phyloP scores from a whole-genome alignment of 2,329 filamentous ascomycete species.

The Trichoderma koningiopsis region DNA sequence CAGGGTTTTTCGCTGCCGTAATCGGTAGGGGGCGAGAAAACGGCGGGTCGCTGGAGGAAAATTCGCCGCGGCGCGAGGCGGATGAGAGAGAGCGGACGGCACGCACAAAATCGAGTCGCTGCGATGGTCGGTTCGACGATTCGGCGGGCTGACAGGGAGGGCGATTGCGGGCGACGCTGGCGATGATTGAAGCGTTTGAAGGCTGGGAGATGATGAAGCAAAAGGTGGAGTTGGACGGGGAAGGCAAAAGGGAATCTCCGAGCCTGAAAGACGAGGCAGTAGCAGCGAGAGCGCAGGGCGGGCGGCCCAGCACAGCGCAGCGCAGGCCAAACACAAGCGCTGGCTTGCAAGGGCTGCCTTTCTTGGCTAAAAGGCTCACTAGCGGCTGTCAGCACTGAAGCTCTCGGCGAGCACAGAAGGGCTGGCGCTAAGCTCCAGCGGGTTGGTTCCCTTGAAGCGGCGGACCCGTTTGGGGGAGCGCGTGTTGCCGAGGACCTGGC shows the following conservation, averaged over 20 bases:
- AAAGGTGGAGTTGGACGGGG: slow-evolving; percentile 28
- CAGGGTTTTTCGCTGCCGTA: slow-evolving; percentile 12
- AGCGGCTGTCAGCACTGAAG: slow-evolving; percentile 17
- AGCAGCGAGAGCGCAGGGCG: slow-evolving; percentile 24
- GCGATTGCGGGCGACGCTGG: slow-evolving; percentile 22
- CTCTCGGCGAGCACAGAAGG: slow-evolving; percentile 10
- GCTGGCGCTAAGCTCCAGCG: slow-evolving; percentile 20
- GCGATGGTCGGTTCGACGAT: neutral
- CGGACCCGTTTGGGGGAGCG: neutral
- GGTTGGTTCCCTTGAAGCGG: slow-evolving; percentile 8
- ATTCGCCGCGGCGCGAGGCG: slow-evolving; percentile 13
- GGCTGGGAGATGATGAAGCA: slow-evolving; percentile 5
- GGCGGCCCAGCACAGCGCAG: neutral
- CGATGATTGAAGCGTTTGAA: slow-evolving; percentile 15
- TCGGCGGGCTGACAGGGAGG: neutral
- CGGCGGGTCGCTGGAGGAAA: slow-evolving; percentile 1
- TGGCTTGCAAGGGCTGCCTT: slow-evolving; percentile 14
- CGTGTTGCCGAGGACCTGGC: slow-evolving; percentile 16
- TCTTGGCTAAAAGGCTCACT: slow-evolving; percentile 19
- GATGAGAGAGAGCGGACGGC: neutral
- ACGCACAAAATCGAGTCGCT: neutral
- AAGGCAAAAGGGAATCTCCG: slow-evolving; percentile 27
- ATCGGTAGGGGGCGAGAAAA: slow-evolving; percentile 15
- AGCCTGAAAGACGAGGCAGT: slow-evolving; percentile 41
- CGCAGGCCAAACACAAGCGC: neutral